Evolutionary conservation across 352 stramenopile species (phyloP), one percentile per base, ranked within the genome.

Genomic region (Phytophthora chlamydospora): DNA sequence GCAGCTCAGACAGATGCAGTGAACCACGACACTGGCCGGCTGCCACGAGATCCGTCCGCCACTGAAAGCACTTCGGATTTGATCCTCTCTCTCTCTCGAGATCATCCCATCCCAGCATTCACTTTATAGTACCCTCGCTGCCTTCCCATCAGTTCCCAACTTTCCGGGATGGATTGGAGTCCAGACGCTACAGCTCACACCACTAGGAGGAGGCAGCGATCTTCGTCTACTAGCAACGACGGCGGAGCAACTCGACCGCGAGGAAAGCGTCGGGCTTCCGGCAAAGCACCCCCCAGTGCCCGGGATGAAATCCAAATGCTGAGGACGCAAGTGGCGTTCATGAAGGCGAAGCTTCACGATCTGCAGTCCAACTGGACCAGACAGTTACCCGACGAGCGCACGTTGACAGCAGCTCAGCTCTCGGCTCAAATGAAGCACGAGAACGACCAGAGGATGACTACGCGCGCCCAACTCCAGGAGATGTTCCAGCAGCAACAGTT

Each of bases 401-500:
- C 41, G 19, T 46, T 58, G 10, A 17, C 27, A 10, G 47, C 58
- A 14, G 62, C 56, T 27, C 56, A 44, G 31, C 14, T 21, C 9
- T 40, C 62, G 4, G 57, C 62, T 7, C 17, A 12, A 4, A 43
- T 63, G 50, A 71, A 71, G 36, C 44, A 54, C 49, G 31, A 19
- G 21, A 27, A 33, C 10, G 24, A 44, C 34, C 32, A 19, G 6
- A 41, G 27, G 9, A 41, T 66, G 38, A 6, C 21, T 10, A 45
- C 29, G 12, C 40, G 59, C 46, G 36, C 36, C 14, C 8, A 52
- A 44, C 44, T 71, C 4, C 16, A 62, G 27, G 39, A 55, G 29
- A 39, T 56, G 19, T 19, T 66, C 13, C n/a, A 54, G 9, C 56
- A 67, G 49, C 62, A 71, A 31, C 62, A 71, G 36, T 41, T 67